Evolutionary conservation across 2,329 filamentous ascomycete genomes (phyloP), one percentile per base, ranked within the genome.

Genomic region (Colletotrichum sp.): DNA sequence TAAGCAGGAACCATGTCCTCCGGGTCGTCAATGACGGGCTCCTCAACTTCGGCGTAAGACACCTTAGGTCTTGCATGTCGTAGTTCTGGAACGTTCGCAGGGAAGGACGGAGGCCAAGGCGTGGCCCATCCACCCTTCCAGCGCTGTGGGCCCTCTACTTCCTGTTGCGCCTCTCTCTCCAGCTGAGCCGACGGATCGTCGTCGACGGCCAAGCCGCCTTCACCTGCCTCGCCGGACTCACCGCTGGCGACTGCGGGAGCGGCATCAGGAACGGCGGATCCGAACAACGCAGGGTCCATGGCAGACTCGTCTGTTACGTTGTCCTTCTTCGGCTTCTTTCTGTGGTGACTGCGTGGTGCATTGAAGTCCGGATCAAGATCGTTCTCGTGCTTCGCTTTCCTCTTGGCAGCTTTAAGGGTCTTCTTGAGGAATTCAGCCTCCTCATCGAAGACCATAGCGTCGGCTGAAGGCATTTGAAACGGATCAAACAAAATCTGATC

Each of bases 401-500:
- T 85, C 80, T 91, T 91, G 5, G 88, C 87, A 12, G 88, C 85
- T 9, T 89, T 88, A 21, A 91, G 85, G 1, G 88, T 87, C 80
- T 90, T 91, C 80, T 88, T 91, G 36, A 91, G 84, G 67, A 87
- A 90, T 57, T 92, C 90, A 8, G 90, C 87, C 52, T 90, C 83
- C 67, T 90, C 86, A 10, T 87, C 84, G 7, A 83, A 80, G 38
- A 82, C 79, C 69, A 90, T 79, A 13, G 82, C 82, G 6, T 89
- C 88, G 6, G 85, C 84, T 15, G 87, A 83, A 7, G 90, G 90
- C 32, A 86, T 85, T 78, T 92, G 88, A 79, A 91, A 92, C 10
- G 88, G 88, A 77, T 92, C 89, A 74, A 92, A 92, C 5, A 92
- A 81, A 80, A 92, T 92, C 79, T 86, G 90, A 80, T 92, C 90